A percentile compares a stretch with the other conserved stretches of the same genome.
phyloP scores from a whole-genome alignment of 2,329 filamentous ascomycete species.

The Leptoxyphium fumago region DNA sequence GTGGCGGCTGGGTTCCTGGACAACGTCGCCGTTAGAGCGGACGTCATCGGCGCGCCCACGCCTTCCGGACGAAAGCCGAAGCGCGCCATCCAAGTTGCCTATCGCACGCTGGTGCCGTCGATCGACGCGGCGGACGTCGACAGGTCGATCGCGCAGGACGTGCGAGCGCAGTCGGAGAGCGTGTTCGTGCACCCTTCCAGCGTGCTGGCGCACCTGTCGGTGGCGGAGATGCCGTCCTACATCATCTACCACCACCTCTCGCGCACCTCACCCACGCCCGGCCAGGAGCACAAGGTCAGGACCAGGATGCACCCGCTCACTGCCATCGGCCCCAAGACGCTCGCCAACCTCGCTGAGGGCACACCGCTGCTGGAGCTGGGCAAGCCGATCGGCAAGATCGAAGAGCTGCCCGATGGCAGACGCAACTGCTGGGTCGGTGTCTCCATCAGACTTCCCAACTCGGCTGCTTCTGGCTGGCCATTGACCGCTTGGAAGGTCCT shows the following conservation, averaged over 20 bases:
- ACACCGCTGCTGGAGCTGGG: conserved; percentile 74
- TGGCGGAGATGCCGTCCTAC: conserved; percentile 68
- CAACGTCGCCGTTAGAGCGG: conserved; percentile 81
- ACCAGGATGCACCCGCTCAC: conserved; percentile 83
- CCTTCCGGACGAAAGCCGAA: conserved; percentile 49
- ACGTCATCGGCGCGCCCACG: conserved; percentile 50
- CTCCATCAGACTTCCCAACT: conserved; percentile 35
- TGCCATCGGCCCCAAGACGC: conserved; percentile 57
- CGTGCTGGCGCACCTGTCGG: conserved; percentile 53
- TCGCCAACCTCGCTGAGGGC: conserved; percentile 65
- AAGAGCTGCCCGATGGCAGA: conserved; percentile 32
- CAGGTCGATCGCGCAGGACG: conserved; percentile 18
- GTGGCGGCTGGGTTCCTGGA: conserved; percentile 86
- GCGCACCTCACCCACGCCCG: conserved; percentile 35
- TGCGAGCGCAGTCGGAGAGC: conserved; percentile 42
- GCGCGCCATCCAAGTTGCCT: conserved; percentile 84
- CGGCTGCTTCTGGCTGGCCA: conserved; percentile 11
- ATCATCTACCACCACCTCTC: conserved; percentile 81
- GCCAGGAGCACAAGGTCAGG: conserved; percentile 43
- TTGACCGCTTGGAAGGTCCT: conserved; percentile 71
- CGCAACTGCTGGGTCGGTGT: conserved; percentile 77
- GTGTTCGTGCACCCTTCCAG: conserved; percentile 85
- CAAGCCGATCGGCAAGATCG: conserved; percentile 79
- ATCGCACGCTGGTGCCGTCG: conserved; percentile 68
- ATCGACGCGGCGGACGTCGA: conserved; percentile 21